phyloP scores from a whole-genome alignment of 2,329 filamentous ascomycete species.

The Lasiodiplodia sp. region DNA sequence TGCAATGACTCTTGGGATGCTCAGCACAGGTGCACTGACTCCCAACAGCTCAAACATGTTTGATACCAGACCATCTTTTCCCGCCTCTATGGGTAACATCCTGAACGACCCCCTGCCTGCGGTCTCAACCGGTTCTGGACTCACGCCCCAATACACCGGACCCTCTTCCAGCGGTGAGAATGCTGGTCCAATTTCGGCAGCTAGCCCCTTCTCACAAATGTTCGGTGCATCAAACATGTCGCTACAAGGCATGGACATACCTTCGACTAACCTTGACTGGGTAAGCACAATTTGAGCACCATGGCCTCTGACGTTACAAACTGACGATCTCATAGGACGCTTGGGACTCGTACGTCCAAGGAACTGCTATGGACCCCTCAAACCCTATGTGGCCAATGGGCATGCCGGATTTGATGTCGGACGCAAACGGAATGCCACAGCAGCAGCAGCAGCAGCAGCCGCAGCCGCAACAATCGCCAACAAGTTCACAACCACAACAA shows the following conservation, averaged over 20 bases:
- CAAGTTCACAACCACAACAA: constrained; percentile 23
- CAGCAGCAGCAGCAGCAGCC: constrained; percentile 32
- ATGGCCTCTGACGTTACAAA: not conserved
- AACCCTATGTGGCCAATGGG: constrained; percentile 56
- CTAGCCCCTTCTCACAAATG: constrained; percentile 63
- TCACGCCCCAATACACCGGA: constrained; percentile 44
- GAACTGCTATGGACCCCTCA: constrained; percentile 54
- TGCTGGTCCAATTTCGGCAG: constrained; percentile 50
- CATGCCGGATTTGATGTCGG: constrained; percentile 30
- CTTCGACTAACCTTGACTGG: constrained; percentile 64
- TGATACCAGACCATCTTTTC: constrained; percentile 44
- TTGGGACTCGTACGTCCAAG: constrained; percentile 74
- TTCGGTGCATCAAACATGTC: constrained; percentile 56
- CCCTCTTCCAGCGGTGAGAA: constrained; percentile 39
- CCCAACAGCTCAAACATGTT: constrained; percentile 55
- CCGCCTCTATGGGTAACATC: constrained; percentile 47
- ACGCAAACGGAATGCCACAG: constrained; percentile 35
- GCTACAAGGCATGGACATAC: constrained; percentile 63
- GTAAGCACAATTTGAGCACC: constrained; percentile 53
- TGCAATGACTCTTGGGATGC: constrained; percentile 74
- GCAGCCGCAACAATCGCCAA: constrained; percentile 32
- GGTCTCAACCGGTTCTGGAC: constrained; percentile 39
- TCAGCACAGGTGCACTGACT: constrained; percentile 68
- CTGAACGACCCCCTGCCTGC: constrained; percentile 42
- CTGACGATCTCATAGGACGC: constrained; percentile 61